A percentile compares a stretch with the other conserved stretches of the same genome.
Evolutionary conservation across 176 grass and related monocot genomes (phyloP).

Genomic region (Oryza nivara): DNA sequence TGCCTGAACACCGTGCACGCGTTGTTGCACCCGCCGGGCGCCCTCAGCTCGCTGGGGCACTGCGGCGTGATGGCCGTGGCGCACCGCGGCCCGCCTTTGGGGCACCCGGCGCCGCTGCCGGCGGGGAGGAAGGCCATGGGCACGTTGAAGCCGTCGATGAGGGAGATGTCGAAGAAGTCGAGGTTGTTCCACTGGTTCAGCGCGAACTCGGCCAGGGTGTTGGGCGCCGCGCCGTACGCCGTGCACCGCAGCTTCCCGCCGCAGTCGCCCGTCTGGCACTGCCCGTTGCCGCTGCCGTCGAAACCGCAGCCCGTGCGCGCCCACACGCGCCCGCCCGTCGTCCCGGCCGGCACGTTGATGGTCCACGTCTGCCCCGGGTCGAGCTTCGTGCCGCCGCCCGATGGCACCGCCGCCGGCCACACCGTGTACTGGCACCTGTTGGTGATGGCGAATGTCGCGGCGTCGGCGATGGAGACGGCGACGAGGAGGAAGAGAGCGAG

Average conservation of each 20-base stretch:
- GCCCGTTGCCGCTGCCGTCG: constrained; percentile 49
- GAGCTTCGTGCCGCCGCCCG: constrained; percentile 46
- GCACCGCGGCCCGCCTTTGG: constrained; percentile 47
- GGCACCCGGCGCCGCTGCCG: constrained; percentile 35
- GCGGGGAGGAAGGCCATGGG: constrained; percentile 53
- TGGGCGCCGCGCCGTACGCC: constrained; percentile 34
- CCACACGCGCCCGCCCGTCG: constrained; percentile 40
- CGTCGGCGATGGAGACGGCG: not conserved
- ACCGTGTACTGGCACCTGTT: constrained; percentile 62
- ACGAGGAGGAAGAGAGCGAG: not conserved
- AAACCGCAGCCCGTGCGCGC: constrained; percentile 55
- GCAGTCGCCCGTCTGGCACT: constrained; percentile 61
- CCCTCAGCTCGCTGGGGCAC: constrained; percentile 41
- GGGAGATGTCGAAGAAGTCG: constrained; percentile 67
- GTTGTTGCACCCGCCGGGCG: constrained; percentile 47
- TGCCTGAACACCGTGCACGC: constrained; percentile 50
- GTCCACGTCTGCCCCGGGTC: constrained; percentile 43
- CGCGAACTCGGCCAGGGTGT: constrained; percentile 58
- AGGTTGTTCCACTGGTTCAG: constrained; percentile 27
- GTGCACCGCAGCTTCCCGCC: constrained; percentile 43
- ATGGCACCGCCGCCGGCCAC: constrained; percentile 46
- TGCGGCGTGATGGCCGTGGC: constrained; percentile 1
- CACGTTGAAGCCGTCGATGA: constrained; percentile 69
- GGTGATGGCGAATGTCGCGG: constrained; percentile 43
- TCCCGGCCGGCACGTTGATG: constrained; percentile 37